Percentiles rank a stretch among this genome's conserved stretches.
Conservation (phyloP, 768 basidiomycete species). For the Podaxis sp. region DNA sequence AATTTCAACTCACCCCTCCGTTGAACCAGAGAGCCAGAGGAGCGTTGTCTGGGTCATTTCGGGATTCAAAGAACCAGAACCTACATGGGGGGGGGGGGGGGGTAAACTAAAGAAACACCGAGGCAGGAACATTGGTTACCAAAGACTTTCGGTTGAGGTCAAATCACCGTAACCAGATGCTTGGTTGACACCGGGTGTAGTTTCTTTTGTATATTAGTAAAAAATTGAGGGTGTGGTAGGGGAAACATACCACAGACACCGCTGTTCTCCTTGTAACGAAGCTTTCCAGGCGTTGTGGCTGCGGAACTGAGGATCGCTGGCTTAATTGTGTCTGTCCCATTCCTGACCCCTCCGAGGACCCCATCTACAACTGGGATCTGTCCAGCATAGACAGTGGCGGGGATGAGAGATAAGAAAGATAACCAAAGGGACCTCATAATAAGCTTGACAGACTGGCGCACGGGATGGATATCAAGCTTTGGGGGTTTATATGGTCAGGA, state of each 20-base stretch:
- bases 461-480: neutral
- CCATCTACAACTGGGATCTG: slow-evolving; percentile 49
- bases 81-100: slow-evolving; percentile 31
- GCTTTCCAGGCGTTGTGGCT: slow-evolving; percentile 39
- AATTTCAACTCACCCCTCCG: slow-evolving; percentile 40
- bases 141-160: slow-evolving; percentile 51
- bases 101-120: neutral
- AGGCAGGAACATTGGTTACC: slow-evolving; percentile 26
- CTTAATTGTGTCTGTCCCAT: slow-evolving; percentile 8
- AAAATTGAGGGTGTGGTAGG: neutral
- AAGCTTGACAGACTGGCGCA: neutral
- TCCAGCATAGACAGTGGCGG: slow-evolving; percentile 16
- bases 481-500: neutral
- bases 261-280: slow-evolving; percentile 56
- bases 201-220: slow-evolving; percentile 32
- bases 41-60: slow-evolving; percentile 55
- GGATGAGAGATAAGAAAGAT: neutral
- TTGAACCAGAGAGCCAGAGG: slow-evolving; percentile 69
- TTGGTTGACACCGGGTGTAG: slow-evolving; percentile 55
- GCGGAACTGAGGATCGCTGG: slow-evolving; percentile 15
- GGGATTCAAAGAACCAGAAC: slow-evolving; percentile 69
- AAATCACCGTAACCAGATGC: slow-evolving; percentile 65
- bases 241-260: slow-evolving; percentile 49
- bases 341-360: slow-evolving; percentile 43
- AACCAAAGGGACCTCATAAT: slow-evolving; percentile 1